Evolutionary conservation across 805 yeast species (phyloP).

Genomic region (Nakazawaea ishiwadae): DNA sequence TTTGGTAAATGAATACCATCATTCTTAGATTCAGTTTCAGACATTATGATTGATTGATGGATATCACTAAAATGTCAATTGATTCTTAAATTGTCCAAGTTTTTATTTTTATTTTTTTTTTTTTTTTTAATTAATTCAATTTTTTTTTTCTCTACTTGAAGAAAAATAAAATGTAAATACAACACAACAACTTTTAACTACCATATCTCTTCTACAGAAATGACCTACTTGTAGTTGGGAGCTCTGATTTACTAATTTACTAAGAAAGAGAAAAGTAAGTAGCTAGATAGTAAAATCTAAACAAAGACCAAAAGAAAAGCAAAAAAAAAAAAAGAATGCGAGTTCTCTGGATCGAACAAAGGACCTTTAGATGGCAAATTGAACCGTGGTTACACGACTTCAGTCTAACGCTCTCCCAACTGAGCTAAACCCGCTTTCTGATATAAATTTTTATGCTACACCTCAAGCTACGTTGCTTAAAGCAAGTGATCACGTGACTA

Average conservation of each 20-base stretch:
- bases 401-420: constrained; percentile 15
- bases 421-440: constrained; percentile 14
- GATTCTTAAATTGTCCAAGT: not conserved
- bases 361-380: constrained; percentile 14
- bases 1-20: constrained; percentile 17
- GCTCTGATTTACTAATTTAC: no score
- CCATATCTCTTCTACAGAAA: no score
- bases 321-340: constrained; percentile 11
- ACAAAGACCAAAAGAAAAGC: not conserved
- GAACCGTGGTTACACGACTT: constrained; percentile 13
- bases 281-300: not conserved
- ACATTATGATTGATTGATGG: constrained; percentile 1
- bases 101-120: no score
- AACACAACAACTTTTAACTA: no score
- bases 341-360: constrained; percentile 15
- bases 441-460: not conserved
- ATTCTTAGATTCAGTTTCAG: not conserved
- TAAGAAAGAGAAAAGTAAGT: no score
- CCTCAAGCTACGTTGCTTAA: not conserved
- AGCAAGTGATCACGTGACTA: no score
- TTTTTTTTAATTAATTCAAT: no score
- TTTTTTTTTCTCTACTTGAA: no score
- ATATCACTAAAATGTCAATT: not conserved
- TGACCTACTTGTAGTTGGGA: no score
- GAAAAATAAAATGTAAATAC: no score